Percentiles rank a stretch among this genome's conserved stretches.
Evolutionary conservation across 225 moss, liverwort and hornwort species (phyloP).

Genomic region (Bryoerythrophyllum caledonicum): DNA sequence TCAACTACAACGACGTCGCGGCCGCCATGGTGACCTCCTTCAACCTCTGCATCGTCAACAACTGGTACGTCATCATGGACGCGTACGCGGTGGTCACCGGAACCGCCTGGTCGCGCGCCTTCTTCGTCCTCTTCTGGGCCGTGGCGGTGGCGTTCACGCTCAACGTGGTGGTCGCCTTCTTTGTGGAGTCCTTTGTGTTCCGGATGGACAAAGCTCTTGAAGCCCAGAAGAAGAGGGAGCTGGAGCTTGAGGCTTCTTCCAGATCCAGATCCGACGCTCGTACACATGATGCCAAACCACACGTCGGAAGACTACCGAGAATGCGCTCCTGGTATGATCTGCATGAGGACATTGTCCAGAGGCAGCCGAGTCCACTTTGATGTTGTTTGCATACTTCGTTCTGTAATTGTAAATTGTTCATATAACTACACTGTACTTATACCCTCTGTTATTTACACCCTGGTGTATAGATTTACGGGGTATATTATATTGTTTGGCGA

Average conservation of each 20-base stretch:
- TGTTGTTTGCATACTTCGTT: neutral
- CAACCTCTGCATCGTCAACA: constrained; percentile 83
- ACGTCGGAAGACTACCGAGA: neutral
- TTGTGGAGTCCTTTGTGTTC: constrained; percentile 65
- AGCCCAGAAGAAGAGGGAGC: neutral
- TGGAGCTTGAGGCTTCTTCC: neutral
- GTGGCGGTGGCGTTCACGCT: constrained; percentile 68
- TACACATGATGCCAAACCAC: neutral
- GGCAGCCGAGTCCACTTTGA: neutral
- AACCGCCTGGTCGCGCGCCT: constrained; percentile 54
- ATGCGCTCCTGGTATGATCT: constrained; percentile 43
- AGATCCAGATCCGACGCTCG: constrained; percentile 12
- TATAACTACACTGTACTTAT: too few relatives aligned
- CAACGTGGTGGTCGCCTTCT: constrained; percentile 80
- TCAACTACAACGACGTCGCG: constrained; percentile 78
- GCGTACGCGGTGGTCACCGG: constrained; percentile 59
- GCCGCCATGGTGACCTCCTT: constrained; percentile 84
- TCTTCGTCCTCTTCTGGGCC: constrained; percentile 78
- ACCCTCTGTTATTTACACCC: too few relatives aligned
- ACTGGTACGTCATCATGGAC: constrained; percentile 92
- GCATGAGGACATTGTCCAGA: constrained; percentile 34
- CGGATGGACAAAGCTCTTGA: constrained; percentile 56
- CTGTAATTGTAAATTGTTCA: neutral
- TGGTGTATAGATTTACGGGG: too few relatives aligned
- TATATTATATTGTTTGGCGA: too few relatives aligned